Percentiles rank a stretch among this genome's conserved stretches.
Evolutionary conservation across 352 stramenopile species (phyloP).

Genomic region (Globisporangium camurandrum): DNA sequence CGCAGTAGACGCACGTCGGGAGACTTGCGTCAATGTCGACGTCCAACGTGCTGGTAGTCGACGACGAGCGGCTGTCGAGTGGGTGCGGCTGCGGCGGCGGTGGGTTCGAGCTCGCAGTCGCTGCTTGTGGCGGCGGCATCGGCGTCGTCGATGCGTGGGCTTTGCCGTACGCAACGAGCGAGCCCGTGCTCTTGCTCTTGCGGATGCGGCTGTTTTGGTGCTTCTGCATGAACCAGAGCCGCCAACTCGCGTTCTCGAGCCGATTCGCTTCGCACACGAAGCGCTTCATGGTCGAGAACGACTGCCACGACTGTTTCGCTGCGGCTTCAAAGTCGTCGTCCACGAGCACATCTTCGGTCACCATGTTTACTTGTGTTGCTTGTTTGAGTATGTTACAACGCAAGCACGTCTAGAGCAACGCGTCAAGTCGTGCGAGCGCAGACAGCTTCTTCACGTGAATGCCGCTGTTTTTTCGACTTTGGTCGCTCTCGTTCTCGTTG

Average conservation of each 20-base stretch:
- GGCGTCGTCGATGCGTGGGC: background rate
- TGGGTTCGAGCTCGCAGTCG: too few relatives aligned
- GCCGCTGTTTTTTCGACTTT: background rate
- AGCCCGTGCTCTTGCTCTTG: conserved; percentile 9
- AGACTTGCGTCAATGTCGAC: conserved; percentile 5
- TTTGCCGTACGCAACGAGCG: background rate
- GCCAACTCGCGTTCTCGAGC: conserved; percentile 81
- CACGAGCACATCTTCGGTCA: conserved; percentile 23
- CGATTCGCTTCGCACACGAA: conserved; percentile 76
- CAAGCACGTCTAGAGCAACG: background rate
- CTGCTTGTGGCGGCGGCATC: conserved; percentile 13
- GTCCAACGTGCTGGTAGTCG: conserved; percentile 4
- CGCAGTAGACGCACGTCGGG: conserved; percentile 68
- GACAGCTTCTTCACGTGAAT: too few relatives aligned
- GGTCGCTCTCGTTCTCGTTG: too few relatives aligned
- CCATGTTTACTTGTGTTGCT: conserved; percentile 13
- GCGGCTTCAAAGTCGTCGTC: conserved; percentile 54
- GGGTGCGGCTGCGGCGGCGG: background rate
- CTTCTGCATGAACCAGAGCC: conserved; percentile 73
- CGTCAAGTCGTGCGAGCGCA: too few relatives aligned
- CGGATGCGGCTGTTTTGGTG: conserved; percentile 10
- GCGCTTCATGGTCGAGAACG: conserved; percentile 81
- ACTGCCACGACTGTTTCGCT: conserved; percentile 82
- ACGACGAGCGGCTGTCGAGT: conserved; percentile 5
- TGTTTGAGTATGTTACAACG: background rate